A percentile compares a stretch with the other conserved stretches of the same genome.
phyloP scores from a whole-genome alignment of 2,329 filamentous ascomycete genomes.

The Ophiostoma sp. region DNA sequence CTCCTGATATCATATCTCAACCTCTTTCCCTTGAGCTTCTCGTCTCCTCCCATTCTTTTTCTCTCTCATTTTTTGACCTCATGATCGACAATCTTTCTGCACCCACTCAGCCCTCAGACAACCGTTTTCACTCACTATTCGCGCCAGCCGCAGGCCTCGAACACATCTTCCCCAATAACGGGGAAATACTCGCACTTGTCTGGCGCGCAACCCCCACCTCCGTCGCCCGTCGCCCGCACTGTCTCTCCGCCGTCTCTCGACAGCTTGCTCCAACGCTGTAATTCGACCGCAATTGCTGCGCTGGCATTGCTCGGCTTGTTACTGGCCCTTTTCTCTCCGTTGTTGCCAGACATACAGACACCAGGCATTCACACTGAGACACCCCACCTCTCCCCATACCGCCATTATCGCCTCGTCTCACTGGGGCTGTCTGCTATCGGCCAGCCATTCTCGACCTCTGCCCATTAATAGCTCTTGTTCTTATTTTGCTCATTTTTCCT shows the following conservation, averaged over 20 bases:
- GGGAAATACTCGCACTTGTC: constrained; percentile 27
- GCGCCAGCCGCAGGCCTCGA: constrained; percentile 9
- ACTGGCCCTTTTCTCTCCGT: not conserved
- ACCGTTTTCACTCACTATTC: not conserved
- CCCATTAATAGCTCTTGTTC: not conserved
- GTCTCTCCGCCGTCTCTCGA: not conserved
- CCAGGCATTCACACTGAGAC: not conserved
- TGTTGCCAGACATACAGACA: not conserved
- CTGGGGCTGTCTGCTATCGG: constrained; percentile 11
- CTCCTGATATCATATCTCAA: not conserved
- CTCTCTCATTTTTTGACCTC: constrained; percentile 3
- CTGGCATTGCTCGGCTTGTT: not conserved
- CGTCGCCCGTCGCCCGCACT: not conserved
- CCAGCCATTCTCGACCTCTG: constrained; percentile 1
- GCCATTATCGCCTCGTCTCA: not conserved
- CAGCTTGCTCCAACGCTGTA: not conserved
- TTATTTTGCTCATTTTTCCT: not conserved
- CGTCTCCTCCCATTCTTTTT: not conserved
- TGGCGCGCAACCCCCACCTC: constrained; percentile 9
- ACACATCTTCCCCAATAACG: constrained; percentile 15
- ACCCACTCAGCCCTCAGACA: not conserved
- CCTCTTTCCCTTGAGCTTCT: not conserved
- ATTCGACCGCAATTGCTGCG: not conserved
- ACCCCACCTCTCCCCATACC: constrained; percentile 12
- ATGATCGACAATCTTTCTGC: not conserved